A percentile compares a stretch with the other conserved stretches of the same genome.
Conservation (phyloP, 306 rosid genomes). For the Quercus variabilis region DNA sequence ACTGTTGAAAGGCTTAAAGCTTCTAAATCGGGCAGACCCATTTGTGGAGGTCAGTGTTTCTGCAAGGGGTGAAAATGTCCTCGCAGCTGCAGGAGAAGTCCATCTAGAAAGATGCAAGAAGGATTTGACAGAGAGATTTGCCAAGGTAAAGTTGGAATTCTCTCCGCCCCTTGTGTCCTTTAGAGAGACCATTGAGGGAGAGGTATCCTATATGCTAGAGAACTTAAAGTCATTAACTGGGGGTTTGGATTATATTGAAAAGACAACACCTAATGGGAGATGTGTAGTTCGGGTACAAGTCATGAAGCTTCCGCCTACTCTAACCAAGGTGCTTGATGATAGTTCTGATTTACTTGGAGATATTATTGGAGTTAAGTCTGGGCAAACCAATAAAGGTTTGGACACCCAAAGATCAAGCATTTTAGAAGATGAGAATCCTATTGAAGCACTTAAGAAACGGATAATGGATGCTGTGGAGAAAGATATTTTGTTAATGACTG, state of each 20-base stretch:
- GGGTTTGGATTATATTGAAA: slow-evolving; percentile 62
- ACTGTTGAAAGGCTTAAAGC: slow-evolving; percentile 69
- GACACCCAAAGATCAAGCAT: slow-evolving; percentile 40
- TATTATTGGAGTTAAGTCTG: slow-evolving; percentile 50
- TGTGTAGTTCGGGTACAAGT: slow-evolving; percentile 72
- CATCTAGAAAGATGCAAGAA: slow-evolving; percentile 90
- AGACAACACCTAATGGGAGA: slow-evolving; percentile 69
- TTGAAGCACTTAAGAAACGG: slow-evolving; percentile 51
- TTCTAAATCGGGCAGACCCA: slow-evolving; percentile 85
- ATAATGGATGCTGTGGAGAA: slow-evolving; percentile 64
- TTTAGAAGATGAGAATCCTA: slow-evolving; percentile 41
- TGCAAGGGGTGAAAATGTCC: slow-evolving; percentile 78
- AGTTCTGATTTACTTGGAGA: slow-evolving; percentile 62
- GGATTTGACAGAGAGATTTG: slow-evolving; percentile 89
- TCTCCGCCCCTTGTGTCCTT: slow-evolving; percentile 85
- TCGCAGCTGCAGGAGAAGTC: slow-evolving; percentile 92
- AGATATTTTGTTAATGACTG: slow-evolving; percentile 46
- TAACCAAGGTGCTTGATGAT: slow-evolving; percentile 76
- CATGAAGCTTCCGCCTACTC: slow-evolving; percentile 65
- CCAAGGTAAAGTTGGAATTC: slow-evolving; percentile 72
- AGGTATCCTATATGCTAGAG: slow-evolving; percentile 47
- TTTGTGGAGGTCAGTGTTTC: slow-evolving; percentile 85
- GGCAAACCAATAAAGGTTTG: slow-evolving; percentile 40
- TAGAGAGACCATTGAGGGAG: slow-evolving; percentile 84
- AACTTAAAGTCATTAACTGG: slow-evolving; percentile 47